phyloP scores from a whole-genome alignment of 2,329 filamentous ascomycete species.

The Sclerotinia spermophila region DNA sequence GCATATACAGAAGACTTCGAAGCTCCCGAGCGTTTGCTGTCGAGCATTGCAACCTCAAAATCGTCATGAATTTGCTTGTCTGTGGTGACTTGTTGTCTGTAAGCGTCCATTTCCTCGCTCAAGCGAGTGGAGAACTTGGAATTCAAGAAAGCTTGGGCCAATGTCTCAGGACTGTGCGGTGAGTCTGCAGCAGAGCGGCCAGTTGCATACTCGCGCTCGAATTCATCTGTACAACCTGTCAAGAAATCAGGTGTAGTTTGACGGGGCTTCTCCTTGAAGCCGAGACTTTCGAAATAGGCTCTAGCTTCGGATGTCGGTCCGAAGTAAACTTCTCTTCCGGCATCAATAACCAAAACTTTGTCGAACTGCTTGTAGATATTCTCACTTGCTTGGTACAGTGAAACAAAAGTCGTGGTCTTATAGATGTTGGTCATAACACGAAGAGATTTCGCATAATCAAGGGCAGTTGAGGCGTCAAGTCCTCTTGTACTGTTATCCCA shows the following conservation, averaged over 20 bases:
- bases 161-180: constrained; percentile 62
- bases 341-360: constrained; percentile 74
- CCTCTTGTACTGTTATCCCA: constrained; percentile 81
- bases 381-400: constrained; percentile 66
- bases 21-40: constrained; percentile 74
- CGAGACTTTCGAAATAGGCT: constrained; percentile 62
- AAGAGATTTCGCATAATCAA: constrained; percentile 70
- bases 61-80: constrained; percentile 69
- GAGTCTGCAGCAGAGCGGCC: constrained; percentile 64
- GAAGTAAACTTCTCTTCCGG: constrained; percentile 64
- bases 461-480: constrained; percentile 73
- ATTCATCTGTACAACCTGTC: constrained; percentile 69
- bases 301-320: constrained; percentile 59
- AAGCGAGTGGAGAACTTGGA: constrained; percentile 58
- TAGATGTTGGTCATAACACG: constrained; percentile 73
- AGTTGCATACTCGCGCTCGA: constrained; percentile 65
- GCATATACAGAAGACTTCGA: constrained; percentile 73
- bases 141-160: constrained; percentile 66
- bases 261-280: constrained; percentile 52
- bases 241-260: constrained; percentile 76
- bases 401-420: constrained; percentile 66
- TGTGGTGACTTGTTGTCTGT: constrained; percentile 59
- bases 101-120: constrained; percentile 63
- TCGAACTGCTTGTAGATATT: constrained; percentile 72
- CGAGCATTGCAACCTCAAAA: constrained; percentile 69